Evolutionary conservation across 495 filamentous ascomycete species (phyloP).

Genomic region (Melanomma pulvis-pyrius): DNA sequence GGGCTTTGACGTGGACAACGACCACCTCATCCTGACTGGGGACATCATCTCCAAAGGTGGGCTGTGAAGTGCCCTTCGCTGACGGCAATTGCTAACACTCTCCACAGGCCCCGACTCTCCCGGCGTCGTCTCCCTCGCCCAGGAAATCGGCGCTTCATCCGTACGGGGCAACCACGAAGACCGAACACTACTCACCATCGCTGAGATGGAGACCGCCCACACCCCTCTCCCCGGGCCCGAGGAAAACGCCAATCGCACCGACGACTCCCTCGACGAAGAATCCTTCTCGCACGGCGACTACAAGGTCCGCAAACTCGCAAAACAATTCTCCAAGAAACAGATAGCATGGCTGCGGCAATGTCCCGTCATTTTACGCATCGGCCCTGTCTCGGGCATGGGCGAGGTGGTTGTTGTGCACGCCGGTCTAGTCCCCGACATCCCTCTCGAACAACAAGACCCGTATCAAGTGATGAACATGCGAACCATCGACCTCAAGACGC

Average conservation of each 20-base stretch:
- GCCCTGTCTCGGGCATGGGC: constrained; percentile 58
- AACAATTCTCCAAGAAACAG: constrained; percentile 60
- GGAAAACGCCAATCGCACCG: constrained; percentile 11
- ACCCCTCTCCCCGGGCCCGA: constrained; percentile 26
- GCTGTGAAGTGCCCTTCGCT: not conserved
- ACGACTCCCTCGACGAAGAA: constrained; percentile 40
- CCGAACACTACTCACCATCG: constrained; percentile 62
- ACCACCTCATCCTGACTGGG: constrained; percentile 82
- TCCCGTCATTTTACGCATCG: constrained; percentile 75
- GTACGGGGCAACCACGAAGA: constrained; percentile 97
- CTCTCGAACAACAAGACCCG: constrained; percentile 74
- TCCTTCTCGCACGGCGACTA: constrained; percentile 47
- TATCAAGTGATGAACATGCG: constrained; percentile 90
- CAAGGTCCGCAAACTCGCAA: constrained; percentile 54
- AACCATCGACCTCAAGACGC: constrained; percentile 65
- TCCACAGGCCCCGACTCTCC: constrained; percentile 68
- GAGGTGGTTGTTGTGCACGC: constrained; percentile 79
- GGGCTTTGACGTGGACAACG: constrained; percentile 60
- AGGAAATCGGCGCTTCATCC: constrained; percentile 67
- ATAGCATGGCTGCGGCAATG: constrained; percentile 68
- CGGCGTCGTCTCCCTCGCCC: constrained; percentile 76
- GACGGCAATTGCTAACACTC: not conserved
- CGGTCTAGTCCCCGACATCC: constrained; percentile 74
- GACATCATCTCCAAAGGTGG: constrained; percentile 79
- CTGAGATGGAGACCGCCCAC: constrained; percentile 35